Percentiles rank a stretch among this genome's conserved stretches.
These are phyloP conservation scores for Fomitopsis pinicola DNA, from an alignment of 1,284 basidiomycete species.

Conservation along the genomic window DNA sequence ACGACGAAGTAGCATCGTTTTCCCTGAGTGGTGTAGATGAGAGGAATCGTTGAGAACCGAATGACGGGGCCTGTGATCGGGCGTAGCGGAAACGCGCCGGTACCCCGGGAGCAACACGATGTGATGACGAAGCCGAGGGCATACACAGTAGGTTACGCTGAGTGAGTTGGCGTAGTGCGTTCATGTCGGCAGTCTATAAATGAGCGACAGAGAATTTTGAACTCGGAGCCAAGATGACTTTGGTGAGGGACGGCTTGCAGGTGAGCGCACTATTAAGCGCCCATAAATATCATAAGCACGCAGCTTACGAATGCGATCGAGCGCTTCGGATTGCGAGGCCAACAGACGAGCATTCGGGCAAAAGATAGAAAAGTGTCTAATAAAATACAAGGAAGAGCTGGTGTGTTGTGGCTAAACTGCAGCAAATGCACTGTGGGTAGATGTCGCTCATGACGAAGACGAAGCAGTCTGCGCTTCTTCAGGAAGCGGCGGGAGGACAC, in stretches of 20 bases:
- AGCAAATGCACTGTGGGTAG: neutral
- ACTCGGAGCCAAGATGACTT: neutral
- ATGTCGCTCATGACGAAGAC: neutral
- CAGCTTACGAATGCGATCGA: neutral
- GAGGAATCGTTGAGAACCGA: neutral
- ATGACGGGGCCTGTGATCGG: neutral
- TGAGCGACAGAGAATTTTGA: too few species aligned
- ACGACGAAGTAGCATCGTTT: neutral
- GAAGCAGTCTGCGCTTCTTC: constrained; percentile 9
- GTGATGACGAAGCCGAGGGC: neutral
- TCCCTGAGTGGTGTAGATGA: neutral
- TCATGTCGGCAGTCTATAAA: neutral
- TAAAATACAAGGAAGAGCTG: neutral
- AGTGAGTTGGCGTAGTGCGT: neutral
- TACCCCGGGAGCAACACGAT: neutral
- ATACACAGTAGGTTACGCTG: neutral
- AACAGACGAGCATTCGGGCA: neutral
- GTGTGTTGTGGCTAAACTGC: neutral
- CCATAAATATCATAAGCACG: neutral
- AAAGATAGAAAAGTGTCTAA: neutral
- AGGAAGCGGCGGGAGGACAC: constrained; percentile 49
- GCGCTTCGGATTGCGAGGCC: neutral
- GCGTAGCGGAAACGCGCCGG: neutral
- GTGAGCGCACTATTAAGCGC: neutral
- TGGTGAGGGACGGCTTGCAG: neutral